Conservation (phyloP, 2,329 filamentous ascomycete genomes). For the Cercospora janseana region DNA sequence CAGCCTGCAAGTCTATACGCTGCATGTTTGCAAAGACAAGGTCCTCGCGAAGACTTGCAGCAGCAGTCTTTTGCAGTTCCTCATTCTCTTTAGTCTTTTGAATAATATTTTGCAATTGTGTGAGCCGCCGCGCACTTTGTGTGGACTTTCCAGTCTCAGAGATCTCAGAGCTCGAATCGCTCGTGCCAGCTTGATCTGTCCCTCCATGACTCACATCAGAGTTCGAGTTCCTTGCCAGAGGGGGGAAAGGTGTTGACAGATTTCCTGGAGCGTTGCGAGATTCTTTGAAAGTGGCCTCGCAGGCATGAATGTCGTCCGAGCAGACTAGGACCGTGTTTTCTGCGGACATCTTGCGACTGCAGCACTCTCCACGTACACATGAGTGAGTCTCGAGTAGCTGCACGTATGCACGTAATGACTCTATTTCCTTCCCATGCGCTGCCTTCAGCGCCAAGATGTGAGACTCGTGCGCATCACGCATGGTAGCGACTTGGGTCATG, state of each 20-base stretch:
- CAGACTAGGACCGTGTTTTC: too few relatives aligned
- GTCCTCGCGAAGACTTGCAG: conserved; percentile 41
- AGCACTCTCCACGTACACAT: too few relatives aligned
- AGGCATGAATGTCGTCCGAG: too few relatives aligned
- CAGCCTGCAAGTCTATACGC: conserved; percentile 41
- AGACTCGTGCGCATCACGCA: conserved; percentile 42
- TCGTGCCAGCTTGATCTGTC: conserved; percentile 37
- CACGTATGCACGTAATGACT: conserved; percentile 41
- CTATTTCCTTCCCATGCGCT: conserved; percentile 43
- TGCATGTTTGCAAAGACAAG: conserved; percentile 43
- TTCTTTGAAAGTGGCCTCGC: too few relatives aligned
- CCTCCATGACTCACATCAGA: too few relatives aligned
- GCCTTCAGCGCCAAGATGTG: conserved; percentile 40
- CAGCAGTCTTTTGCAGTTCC: conserved; percentile 39
- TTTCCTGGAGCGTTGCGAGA: too few relatives aligned
- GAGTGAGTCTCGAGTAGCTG: conserved; percentile 42
- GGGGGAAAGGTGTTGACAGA: too few relatives aligned
- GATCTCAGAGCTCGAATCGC: conserved; percentile 39
- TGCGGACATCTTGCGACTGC: too few relatives aligned
- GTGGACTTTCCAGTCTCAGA: too few relatives aligned
- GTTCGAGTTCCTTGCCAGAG: too few relatives aligned
- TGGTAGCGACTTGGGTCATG: conserved; percentile 37
- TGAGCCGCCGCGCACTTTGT: conserved; percentile 40
- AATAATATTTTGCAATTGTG: conserved; percentile 42
- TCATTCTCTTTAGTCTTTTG: conserved; percentile 41